These are phyloP conservation scores for Pseudonitzschia multistriata DNA, from an alignment of 108 stramenopile genomes.

Conservation along the genomic window DNA sequence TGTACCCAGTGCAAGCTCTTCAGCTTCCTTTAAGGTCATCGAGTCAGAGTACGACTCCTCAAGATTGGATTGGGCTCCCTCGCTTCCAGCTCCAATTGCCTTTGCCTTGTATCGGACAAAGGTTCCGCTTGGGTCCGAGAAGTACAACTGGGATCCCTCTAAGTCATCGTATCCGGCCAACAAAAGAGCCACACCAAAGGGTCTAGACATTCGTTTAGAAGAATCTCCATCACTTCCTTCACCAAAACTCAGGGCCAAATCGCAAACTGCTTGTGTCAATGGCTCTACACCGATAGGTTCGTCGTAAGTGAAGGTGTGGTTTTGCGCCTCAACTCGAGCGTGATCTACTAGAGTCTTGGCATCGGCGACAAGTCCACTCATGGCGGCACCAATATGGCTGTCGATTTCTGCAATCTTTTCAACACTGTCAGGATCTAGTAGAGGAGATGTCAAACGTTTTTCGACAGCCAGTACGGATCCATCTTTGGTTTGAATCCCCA, in stretches of 20 bases:
- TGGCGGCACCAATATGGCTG: constrained; percentile 95
- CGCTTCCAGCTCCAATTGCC: constrained; percentile 97
- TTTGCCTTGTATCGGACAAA: constrained; percentile 99
- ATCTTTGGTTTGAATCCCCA: constrained; percentile 94
- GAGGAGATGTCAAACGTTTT: constrained; percentile 91
- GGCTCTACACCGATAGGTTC: constrained; percentile 98
- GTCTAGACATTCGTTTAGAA: constrained; percentile 92
- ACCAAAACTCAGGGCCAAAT: constrained; percentile 97
- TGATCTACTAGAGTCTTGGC: constrained; percentile 98
- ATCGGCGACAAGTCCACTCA: constrained; percentile 97
- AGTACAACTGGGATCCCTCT: constrained; percentile 95
- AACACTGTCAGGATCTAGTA: constrained; percentile 92
- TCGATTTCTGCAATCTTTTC: constrained; percentile 99
- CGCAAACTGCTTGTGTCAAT: constrained; percentile 97
- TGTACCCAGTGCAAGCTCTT: constrained; percentile 86
- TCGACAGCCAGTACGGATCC: constrained; percentile 97
- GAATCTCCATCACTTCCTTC: constrained; percentile 92
- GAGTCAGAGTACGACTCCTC: constrained; percentile 92
- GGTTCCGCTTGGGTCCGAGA: constrained; percentile 97
- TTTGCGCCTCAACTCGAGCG: constrained; percentile 99
- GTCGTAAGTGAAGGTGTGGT: constrained; percentile 97
- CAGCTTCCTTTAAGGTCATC: constrained; percentile 95
- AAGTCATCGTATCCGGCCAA: constrained; percentile 94
- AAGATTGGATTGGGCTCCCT: constrained; percentile 95
- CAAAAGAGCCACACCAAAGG: constrained; percentile 98